Evolutionary conservation across 805 yeast genomes (phyloP).

Genomic region (Metschnikowia cubensis): DNA sequence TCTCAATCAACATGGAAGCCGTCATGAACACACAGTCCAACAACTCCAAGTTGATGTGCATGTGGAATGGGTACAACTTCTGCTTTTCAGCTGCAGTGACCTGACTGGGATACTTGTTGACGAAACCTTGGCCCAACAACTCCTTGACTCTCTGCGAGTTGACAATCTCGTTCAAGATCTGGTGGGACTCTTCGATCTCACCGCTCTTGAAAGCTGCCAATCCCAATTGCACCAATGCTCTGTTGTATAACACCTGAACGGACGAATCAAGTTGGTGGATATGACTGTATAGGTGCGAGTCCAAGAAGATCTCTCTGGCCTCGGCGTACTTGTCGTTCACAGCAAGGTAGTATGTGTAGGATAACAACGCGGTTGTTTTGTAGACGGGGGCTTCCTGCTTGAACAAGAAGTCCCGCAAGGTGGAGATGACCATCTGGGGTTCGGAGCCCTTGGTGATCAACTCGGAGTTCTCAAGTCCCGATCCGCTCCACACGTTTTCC

Average conservation of each 20-base stretch:
- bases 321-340: slow-evolving; percentile 76
- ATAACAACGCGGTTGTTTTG: slow-evolving; percentile 79
- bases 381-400: slow-evolving; percentile 63
- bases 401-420: slow-evolving; percentile 61
- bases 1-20: slow-evolving; percentile 81
- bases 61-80: slow-evolving; percentile 92
- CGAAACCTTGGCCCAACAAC: slow-evolving; percentile 84
- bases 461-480: slow-evolving; percentile 19
- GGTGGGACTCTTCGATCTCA: slow-evolving; percentile 79
- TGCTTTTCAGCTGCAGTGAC: slow-evolving; percentile 62
- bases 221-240: slow-evolving; percentile 94
- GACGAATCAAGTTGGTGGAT: slow-evolving; percentile 82
- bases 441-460: slow-evolving; percentile 31
- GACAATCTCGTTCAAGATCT: slow-evolving; percentile 81
- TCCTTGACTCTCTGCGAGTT: slow-evolving; percentile 85
- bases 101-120: slow-evolving; percentile 60
- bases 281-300: slow-evolving; percentile 78
- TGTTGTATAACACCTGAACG: slow-evolving; percentile 87
- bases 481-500: slow-evolving; percentile 42
- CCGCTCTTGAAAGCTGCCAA: slow-evolving; percentile 93
- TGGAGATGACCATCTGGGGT: slow-evolving; percentile 52
- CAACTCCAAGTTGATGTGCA: slow-evolving; percentile 94
- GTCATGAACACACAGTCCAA: slow-evolving; percentile 93
- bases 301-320: slow-evolving; percentile 84
- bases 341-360: slow-evolving; percentile 87